Percentiles rank a stretch among this genome's conserved stretches.
Conservation (phyloP, 139 green algal genomes). For the Chlorella sp. region DNA sequence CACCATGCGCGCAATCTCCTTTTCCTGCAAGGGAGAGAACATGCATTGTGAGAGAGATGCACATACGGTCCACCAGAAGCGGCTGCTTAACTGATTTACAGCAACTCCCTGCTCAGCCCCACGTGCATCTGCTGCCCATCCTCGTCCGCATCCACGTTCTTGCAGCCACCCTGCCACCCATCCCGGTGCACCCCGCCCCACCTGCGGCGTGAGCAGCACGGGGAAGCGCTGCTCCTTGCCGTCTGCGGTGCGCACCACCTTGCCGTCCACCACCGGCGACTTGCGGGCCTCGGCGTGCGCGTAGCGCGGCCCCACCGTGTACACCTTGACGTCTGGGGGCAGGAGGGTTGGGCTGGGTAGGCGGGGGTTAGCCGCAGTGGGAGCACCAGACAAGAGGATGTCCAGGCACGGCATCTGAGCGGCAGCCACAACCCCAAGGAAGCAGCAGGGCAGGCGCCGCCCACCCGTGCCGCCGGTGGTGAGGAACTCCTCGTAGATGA, state of each 20-base stretch:
- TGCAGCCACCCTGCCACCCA: background rate
- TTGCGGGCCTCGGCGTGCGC: conserved; percentile 97
- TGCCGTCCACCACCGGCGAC: conserved; percentile 96
- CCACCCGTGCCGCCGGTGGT: conserved; percentile 87
- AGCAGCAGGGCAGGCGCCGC: background rate
- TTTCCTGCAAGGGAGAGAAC: conserved; percentile 65
- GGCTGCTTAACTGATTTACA: background rate
- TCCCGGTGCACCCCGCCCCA: background rate
- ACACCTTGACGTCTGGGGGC: conserved; percentile 94
- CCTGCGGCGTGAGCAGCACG: conserved; percentile 89
- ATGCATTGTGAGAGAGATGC: background rate
- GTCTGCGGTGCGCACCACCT: conserved; percentile 83
- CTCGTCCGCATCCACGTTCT: background rate
- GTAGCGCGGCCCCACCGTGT: conserved; percentile 93
- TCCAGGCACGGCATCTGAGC: background rate
- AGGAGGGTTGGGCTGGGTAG: background rate
- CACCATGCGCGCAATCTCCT: conserved; percentile 95
- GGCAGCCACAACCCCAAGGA: background rate
- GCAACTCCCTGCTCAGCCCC: too few relatives aligned
- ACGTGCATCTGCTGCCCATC: background rate
- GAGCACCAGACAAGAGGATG: background rate
- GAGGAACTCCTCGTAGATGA: conserved; percentile 99
- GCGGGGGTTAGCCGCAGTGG: background rate
- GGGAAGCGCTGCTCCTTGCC: conserved; percentile 94
- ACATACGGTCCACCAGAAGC: background rate